Evolutionary conservation across 139 green algal genomes (phyloP), one percentile per base, ranked within the genome.

Genomic region (Tetraselmis chui): DNA sequence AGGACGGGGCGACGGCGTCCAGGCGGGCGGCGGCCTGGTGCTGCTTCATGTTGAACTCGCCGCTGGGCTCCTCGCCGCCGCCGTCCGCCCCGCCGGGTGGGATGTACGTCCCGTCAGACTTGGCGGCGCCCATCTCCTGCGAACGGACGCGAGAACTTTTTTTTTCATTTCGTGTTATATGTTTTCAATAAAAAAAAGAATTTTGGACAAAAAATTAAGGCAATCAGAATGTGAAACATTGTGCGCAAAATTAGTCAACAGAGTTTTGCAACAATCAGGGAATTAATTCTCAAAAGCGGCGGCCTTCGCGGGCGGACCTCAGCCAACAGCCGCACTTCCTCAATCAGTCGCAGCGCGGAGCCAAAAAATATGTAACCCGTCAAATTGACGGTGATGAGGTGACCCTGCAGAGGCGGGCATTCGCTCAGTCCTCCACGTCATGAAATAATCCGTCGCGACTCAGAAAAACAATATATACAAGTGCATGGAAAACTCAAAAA

Each of bases 361-460:
- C 93, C 94, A 78, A 97, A 97, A 88, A 97, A 97, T 23, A 96
- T 86, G 85, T 93, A 97, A 28, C 94, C 94, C 1, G 79, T 81
- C n/a, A 96, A 83, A 0, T 83, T 67, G 28, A 93, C 84, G 2
- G 89, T 67, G 45, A 67, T 67, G 11, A 67, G 45, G 45, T 67
- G 45, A 5, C 45, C 45, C 45, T 67, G 45, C 45, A 67, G 5
- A 5, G 45, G 45, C n/a, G n/a, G n/a, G n/a, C n/a, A n/a, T n/a
- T n/a, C n/a, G n/a, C n/a, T n/a, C n/a, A n/a, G n/a, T n/a, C n/a
- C n/a, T n/a, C n/a, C n/a, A n/a, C n/a, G n/a, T n/a, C n/a, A n/a
- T n/a, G n/a, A n/a, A n/a, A n/a, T n/a, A n/a, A n/a, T n/a, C n/a
- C n/a, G n/a, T n/a, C n/a, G n/a, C n/a, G n/a, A n/a, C n/a, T n/a